Evolutionary conservation across 192 early-diverging fungal genomes (phyloP), one percentile per base, ranked within the genome.

Genomic region (Entomortierella beljakovae): DNA sequence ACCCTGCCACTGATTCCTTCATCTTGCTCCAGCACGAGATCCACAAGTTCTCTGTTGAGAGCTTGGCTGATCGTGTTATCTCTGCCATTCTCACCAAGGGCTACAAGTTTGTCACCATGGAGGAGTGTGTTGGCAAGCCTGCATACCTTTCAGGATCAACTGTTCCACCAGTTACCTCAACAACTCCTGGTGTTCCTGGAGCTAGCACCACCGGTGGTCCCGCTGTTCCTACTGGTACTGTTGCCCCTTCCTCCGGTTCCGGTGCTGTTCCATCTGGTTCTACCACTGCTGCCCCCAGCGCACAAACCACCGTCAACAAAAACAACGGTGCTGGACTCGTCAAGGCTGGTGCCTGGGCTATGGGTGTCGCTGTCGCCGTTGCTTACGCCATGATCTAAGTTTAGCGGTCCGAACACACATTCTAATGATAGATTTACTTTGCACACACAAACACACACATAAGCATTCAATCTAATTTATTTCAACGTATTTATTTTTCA

Each of bases 11-110:
- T 0, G 77, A 83, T 26, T 74, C 70, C 0, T 83, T 69, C 57
- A 74, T 83, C 28, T 51, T 75, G n/a, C 61, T 83, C 32, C 58
- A 83, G 70, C 82, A 83, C 46, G 82, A 83, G 63, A 79, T 82
- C 57, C 64, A 84, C 50, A 58, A 71, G 65, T 82, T 64, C 68
- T 71, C 68, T 0, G 64, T 84, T 26, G 63, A 82, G 15, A 38
- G 71, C 46, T 28, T 74, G 29, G 64, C 80, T 15, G 57, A 63
- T 31, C 61, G 63, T 40, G 60, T 83, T 25, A 83, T 83, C 29
- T 79, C 81, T 43, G 15, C 71, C 33, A 59, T 81, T 43, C 5
- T 32, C 20, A 42, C 55, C 32, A 81, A 81, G 63, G 80, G 80
- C 32, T 83, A 71, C 64, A 64, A 55, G 52, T 81, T 83, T 33